phyloP scores from a whole-genome alignment of 768 basidiomycete genomes.

The Amyloporia xantha region DNA sequence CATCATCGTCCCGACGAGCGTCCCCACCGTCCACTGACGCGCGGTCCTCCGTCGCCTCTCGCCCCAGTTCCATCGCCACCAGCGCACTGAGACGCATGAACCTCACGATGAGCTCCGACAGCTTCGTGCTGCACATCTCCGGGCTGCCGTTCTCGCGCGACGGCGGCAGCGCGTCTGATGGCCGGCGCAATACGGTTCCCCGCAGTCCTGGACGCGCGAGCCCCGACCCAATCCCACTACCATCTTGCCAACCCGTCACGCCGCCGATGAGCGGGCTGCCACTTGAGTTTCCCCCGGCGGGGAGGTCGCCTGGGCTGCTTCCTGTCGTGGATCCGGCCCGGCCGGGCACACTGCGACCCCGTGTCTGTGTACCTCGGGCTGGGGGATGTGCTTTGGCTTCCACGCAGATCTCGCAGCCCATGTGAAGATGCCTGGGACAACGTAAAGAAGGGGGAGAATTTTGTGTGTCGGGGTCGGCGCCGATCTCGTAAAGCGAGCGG shows the following conservation, averaged over 20 bases:
- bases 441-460: constrained; percentile 58
- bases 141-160: constrained; percentile 12
- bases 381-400: constrained; percentile 40
- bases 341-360: constrained; percentile 7
- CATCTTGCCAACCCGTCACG: constrained; percentile 70
- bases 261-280: constrained; percentile 33
- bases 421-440: constrained; percentile 69
- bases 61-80: constrained; percentile 69
- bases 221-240: constrained; percentile 67
- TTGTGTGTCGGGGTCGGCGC: constrained; percentile 54
- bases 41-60: constrained; percentile 43
- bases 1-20: constrained; percentile 20
- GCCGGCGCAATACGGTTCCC: constrained; percentile 57
- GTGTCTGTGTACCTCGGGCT: constrained; percentile 7
- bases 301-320: constrained; percentile 19
- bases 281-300: background rate
- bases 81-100: constrained; percentile 76
- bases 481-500: constrained; percentile 47
- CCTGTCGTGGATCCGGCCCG: constrained; percentile 18
- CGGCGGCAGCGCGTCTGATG: constrained; percentile 11
- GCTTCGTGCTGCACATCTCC: constrained; percentile 55
- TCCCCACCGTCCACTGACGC: constrained; percentile 38
- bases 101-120: constrained; percentile 58
- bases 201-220: constrained; percentile 47
- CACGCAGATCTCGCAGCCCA: constrained; percentile 73